Conservation (phyloP, 768 basidiomycete species). For the Rhizopogon roseolus region DNA sequence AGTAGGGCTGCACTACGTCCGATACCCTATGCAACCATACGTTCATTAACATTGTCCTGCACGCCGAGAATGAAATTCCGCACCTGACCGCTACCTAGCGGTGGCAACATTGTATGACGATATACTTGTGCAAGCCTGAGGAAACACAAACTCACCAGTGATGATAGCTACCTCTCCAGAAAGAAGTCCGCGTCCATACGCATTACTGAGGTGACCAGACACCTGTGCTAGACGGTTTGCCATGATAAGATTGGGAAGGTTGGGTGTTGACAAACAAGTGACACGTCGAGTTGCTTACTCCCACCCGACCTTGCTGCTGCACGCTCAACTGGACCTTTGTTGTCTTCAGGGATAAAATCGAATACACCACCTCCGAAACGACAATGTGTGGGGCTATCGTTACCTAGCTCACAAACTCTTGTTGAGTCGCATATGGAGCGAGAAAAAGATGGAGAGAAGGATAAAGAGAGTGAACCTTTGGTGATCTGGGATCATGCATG, state of each 20-base stretch:
- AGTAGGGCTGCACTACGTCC: slow-evolving; percentile 70
- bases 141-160: slow-evolving; percentile 50
- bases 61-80: background rate
- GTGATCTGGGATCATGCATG: slow-evolving; percentile 90
- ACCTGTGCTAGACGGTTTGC: slow-evolving; percentile 62
- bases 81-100: slow-evolving; percentile 72
- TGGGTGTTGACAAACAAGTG: no score
- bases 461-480: slow-evolving; percentile 45
- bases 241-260: slow-evolving; percentile 27
- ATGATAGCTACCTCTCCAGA: slow-evolving; percentile 81
- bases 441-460: slow-evolving; percentile 27
- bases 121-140: background rate
- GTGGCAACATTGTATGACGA: background rate
- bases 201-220: slow-evolving; percentile 60
- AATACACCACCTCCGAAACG: slow-evolving; percentile 23
- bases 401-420: slow-evolving; percentile 41
- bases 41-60: background rate
- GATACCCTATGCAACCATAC: slow-evolving; percentile 52
- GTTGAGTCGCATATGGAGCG: slow-evolving; percentile 46
- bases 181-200: slow-evolving; percentile 50
- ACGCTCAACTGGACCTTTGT: slow-evolving; percentile 28
- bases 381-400: slow-evolving; percentile 47
- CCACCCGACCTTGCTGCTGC: slow-evolving; percentile 64
- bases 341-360: slow-evolving; percentile 14
- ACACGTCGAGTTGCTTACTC: no score